phyloP scores from a whole-genome alignment of 805 yeast species.

The Saturnispora saitoi region DNA sequence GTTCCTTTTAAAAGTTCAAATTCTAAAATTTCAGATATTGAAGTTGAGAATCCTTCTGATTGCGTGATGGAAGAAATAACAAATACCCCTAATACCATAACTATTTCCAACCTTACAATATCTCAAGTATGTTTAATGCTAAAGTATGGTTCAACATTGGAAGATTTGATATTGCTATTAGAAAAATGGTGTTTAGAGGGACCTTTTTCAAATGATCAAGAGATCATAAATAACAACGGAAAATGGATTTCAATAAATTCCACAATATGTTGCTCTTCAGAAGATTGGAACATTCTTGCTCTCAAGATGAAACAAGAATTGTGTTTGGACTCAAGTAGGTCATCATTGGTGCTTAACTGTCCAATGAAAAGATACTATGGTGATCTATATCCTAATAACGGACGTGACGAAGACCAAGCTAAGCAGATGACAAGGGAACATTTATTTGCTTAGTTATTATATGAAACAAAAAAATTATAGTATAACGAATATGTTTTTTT shows the following conservation, averaged over 20 bases:
- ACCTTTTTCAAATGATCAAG: conserved; percentile 4
- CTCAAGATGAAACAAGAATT: background rate
- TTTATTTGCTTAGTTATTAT: background rate
- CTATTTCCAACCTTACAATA: background rate
- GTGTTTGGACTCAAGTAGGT: background rate
- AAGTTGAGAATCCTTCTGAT: background rate
- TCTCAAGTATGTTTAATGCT: background rate
- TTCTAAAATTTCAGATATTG: background rate
- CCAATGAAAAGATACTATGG: conserved; percentile 15
- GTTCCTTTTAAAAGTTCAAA: background rate
- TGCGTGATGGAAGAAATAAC: conserved; percentile 4
- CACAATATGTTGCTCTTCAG: background rate
- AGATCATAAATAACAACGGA: background rate
- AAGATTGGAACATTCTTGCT: conserved; percentile 4
- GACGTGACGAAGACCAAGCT: conserved; percentile 6
- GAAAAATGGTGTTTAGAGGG: conserved; percentile 14
- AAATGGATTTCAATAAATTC: background rate
- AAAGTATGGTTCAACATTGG: background rate
- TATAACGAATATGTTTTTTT: background rate
- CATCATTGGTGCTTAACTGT: conserved; percentile 5
- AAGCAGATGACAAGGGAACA: background rate
- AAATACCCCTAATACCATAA: conserved; percentile 9
- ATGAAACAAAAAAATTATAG: background rate
- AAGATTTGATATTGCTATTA: conserved; percentile 7
- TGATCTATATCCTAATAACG: conserved; percentile 13